These are phyloP conservation scores for Aspergillus fischeri DNA, from an alignment of 2,329 filamentous ascomycete genomes.

Conservation along the genomic window DNA sequence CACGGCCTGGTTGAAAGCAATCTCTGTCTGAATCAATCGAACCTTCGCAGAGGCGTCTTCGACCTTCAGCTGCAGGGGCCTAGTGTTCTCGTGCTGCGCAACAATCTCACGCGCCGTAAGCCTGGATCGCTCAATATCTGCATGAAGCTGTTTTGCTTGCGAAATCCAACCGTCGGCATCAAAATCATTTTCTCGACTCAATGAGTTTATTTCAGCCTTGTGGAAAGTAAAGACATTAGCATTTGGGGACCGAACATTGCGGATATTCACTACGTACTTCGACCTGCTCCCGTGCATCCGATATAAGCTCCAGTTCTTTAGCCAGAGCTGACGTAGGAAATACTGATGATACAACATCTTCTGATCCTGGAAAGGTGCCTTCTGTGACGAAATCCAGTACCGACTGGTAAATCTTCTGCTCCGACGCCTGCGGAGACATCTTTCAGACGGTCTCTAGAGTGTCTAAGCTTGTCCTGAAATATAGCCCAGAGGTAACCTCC, in stretches of 20 bases:
- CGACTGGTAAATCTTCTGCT: slow-evolving; percentile 51
- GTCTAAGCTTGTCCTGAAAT: neutral
- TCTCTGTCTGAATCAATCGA: slow-evolving; percentile 54
- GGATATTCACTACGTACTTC: slow-evolving; percentile 40
- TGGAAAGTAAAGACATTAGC: slow-evolving; percentile 4
- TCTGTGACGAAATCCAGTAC: slow-evolving; percentile 61
- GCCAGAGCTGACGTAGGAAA: slow-evolving; percentile 48
- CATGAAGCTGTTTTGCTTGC: slow-evolving; percentile 78
- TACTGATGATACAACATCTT: slow-evolving; percentile 51
- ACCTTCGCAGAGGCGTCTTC: slow-evolving; percentile 58
- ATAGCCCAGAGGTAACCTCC: neutral
- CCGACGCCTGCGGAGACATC: slow-evolving; percentile 36
- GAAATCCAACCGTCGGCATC: slow-evolving; percentile 83
- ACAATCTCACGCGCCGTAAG: slow-evolving; percentile 77
- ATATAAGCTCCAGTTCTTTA: slow-evolving; percentile 48
- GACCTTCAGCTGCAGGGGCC: slow-evolving; percentile 59
- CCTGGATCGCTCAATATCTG: slow-evolving; percentile 78
- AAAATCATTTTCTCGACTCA: slow-evolving; percentile 72
- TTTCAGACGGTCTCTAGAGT: slow-evolving; percentile 10
- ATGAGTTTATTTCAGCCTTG: slow-evolving; percentile 66
- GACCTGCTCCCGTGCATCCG: slow-evolving; percentile 49
- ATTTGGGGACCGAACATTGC: slow-evolving; percentile 1
- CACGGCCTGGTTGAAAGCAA: slow-evolving; percentile 56
- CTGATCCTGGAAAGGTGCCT: slow-evolving; percentile 54
- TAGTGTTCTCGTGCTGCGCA: slow-evolving; percentile 67